Evolutionary conservation across 2,329 filamentous ascomycete species (phyloP).

Genomic region (Cadophora gregata): DNA sequence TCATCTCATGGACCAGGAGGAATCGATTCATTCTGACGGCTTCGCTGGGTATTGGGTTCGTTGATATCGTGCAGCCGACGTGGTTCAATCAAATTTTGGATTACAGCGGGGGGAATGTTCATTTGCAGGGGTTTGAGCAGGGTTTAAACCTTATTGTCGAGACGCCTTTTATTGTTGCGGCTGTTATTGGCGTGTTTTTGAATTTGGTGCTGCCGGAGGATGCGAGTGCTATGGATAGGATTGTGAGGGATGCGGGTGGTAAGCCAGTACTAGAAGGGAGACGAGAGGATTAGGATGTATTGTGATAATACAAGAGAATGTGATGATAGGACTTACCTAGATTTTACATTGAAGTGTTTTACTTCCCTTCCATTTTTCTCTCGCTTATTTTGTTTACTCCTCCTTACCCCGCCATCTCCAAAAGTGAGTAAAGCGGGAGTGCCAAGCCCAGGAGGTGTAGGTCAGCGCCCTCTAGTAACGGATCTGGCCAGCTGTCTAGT

Average conservation of each 20-base stretch:
- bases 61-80: conserved; percentile 49
- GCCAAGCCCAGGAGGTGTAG: no score
- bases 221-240: conserved; percentile 39
- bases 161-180: conserved; percentile 51
- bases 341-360: no score
- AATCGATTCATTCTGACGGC: conserved; percentile 72
- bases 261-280: conserved; percentile 27
- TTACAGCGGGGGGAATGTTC: conserved; percentile 47
- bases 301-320: background rate
- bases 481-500: no score
- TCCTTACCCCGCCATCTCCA: conserved; percentile 1
- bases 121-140: conserved; percentile 49
- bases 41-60: conserved; percentile 63
- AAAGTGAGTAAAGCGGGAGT: no score
- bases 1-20: conserved; percentile 66
- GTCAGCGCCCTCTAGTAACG: no score
- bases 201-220: conserved; percentile 50
- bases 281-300: conserved; percentile 1
- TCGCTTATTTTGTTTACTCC: conserved; percentile 7
- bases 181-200: conserved; percentile 50
- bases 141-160: conserved; percentile 49
- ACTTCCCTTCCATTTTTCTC: no score
- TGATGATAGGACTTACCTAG: no score
- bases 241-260: conserved; percentile 32
- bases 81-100: conserved; percentile 49